Evolutionary conservation across 2,329 filamentous ascomycete species (phyloP), one percentile per base, ranked within the genome.

Genomic region (Fusarium pininemorale): DNA sequence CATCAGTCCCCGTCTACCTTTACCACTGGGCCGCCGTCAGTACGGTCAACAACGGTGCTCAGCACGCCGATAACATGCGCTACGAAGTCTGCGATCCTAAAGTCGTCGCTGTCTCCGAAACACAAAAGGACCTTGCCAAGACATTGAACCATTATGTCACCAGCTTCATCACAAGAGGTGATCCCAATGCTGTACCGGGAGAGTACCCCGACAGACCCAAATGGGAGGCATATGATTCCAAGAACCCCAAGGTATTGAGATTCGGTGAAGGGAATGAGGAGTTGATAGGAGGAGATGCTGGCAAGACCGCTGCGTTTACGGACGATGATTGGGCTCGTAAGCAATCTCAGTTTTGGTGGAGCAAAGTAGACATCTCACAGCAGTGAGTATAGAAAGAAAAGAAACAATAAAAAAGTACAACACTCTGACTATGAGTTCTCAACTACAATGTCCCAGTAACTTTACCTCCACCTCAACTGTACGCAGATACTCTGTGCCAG

Each of bases 291-390:
- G 86, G 85, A 1, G 54, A 55, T 16, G 63, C 77, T 8, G 72
- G 85, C 73, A 78, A 79, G 6, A 63, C 83, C 3, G 83, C 86
- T 1, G 79, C 82, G 53, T 75, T 85, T 42, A 75, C 80, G 8
- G 77, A 79, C 14, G 85, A 87, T 72, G 73, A 76, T 1, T 87
- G 85, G 84, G 82, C 80, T 5, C 79, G 78, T 7, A 79, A 81
- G 42, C 82, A 87, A 70, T 85, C 83, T 11, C 78, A 84, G 24
- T 88, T 87, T 63, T 87, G 86, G 86, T 87, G 82, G 82, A 82
- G 79, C 45, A 83, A 83, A 60, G 82, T 83, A 4, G 80, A 81
- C 38, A 77, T 82, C 18, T 83, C 81, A 13, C 81, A 83, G 20
- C 80, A 82, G 53, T 78, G 12, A 58, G 20, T 14, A 35, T 22